Evolutionary conservation across 495 filamentous ascomycete genomes (phyloP), one percentile per base, ranked within the genome.

Genomic region (Penicillium waksmanii): DNA sequence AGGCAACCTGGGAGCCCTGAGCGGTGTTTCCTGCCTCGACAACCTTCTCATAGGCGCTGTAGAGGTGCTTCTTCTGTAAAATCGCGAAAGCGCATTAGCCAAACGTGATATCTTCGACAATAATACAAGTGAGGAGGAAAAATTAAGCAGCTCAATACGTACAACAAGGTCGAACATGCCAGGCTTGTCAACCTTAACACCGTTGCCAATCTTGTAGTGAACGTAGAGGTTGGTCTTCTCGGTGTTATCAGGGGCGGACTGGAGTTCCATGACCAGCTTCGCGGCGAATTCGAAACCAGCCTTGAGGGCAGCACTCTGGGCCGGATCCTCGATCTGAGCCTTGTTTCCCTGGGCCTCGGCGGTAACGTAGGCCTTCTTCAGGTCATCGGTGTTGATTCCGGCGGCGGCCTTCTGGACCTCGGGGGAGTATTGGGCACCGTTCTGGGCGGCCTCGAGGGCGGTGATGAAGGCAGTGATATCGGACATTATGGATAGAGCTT

Each of bases 1-100:
- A 97, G 60, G 84, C 77, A 69, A 83, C 83, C 85, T 94, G 85
- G 9, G 91, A 90, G 55, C 87, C 71, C 60, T 84, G 77, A 42
- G 79, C 56, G 48, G 77, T 83, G 51, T 87, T 71, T 51, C 81
- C 81, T 51, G 87, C 46, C 3, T 1, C 46, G 10, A 12, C 83
- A 57, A 86, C 57, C 57, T 84, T 80, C 73, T 87, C 70, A 91
- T 91, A 97, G 18, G 86, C 87, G 35, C 81, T 80, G 78, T 85
- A 82, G 82, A 94, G 95, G 61, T 85, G 86, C 77, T 92, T 94
- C 73, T 76, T 85, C 91, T 96, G 51, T 63, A 62, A 36, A 23
- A 23, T 19, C 15, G 12, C 38, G 18, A 51, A 27, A 34, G 56
- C 10, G 35, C 5, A 35, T 55, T 55, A 59, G 46, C 40, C 49